A percentile compares a stretch with the other conserved stretches of the same genome.
Evolutionary conservation across 2,329 filamentous ascomycete species (phyloP).

Genomic region (Ophiostoma sp.): DNA sequence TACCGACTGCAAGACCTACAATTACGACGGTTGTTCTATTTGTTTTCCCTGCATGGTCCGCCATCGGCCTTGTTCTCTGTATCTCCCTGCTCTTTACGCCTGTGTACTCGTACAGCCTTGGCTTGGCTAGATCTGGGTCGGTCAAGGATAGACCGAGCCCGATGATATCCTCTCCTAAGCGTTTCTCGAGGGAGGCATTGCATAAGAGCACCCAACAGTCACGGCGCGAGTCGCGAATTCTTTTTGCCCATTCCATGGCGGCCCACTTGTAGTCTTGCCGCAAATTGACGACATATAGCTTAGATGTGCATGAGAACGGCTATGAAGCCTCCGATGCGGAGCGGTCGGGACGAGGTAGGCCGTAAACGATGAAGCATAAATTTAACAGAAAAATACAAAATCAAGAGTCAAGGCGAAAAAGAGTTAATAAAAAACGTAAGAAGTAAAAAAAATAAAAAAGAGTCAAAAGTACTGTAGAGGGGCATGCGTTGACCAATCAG

Average conservation of each 20-base stretch:
- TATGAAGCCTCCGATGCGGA: no score
- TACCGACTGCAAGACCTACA: not conserved
- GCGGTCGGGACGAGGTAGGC: no score
- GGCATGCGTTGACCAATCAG: not conserved
- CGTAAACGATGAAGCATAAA: no score
- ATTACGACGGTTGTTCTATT: not conserved
- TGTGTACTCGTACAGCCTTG: not conserved
- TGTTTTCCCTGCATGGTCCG: not conserved
- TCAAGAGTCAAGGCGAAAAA: not conserved
- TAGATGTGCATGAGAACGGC: no score
- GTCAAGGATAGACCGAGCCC: not conserved
- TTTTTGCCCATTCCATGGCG: not conserved
- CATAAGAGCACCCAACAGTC: constrained; percentile 4
- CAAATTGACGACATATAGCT: no score
- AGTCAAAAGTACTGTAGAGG: not conserved
- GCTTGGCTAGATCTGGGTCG: not conserved
- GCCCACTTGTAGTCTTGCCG: no score
- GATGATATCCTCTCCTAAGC: constrained; percentile 9
- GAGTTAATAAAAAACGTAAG: not conserved
- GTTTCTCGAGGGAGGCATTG: constrained; percentile 1
- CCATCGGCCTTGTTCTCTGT: not conserved
- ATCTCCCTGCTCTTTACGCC: no score
- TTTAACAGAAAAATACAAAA: not conserved
- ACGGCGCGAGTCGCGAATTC: constrained; percentile 3
- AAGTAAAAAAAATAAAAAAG: not conserved